Percentiles rank a stretch among this genome's conserved stretches.
These are phyloP conservation scores for Nicotiana tomentosiformis DNA, from an alignment of 257 asterid genomes.

Conservation along the genomic window DNA sequence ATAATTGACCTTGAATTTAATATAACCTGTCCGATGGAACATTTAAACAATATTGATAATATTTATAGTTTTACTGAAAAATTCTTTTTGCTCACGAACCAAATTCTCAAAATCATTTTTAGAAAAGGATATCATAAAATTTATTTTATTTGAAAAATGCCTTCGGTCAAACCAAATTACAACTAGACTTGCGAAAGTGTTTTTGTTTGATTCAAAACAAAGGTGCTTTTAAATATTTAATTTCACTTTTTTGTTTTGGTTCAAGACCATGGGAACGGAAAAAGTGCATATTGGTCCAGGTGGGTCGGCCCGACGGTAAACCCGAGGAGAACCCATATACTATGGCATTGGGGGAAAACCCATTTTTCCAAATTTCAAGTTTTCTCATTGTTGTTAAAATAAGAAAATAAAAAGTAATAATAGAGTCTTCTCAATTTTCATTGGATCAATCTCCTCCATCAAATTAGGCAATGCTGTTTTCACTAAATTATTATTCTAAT, in stretches of 20 bases:
- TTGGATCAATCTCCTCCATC: slow-evolving; percentile 6
- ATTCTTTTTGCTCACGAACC: too few relatives aligned
- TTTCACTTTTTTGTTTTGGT: not conserved
- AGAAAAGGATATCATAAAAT: too few relatives aligned
- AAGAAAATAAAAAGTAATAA: too few relatives aligned
- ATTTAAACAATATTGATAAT: too few relatives aligned
- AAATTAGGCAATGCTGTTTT: not conserved
- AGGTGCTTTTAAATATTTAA: not conserved
- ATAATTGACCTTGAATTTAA: too few relatives aligned
- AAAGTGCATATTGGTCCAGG: slow-evolving; percentile 26
- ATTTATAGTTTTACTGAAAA: too few relatives aligned
- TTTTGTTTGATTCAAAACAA: not conserved
- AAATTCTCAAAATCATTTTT: too few relatives aligned
- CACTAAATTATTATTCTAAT: not conserved
- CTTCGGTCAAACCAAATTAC: not conserved
- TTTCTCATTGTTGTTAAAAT: not conserved
- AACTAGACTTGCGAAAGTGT: not conserved
- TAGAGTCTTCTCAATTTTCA: not conserved
- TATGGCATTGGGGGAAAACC: not conserved
- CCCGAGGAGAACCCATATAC: slow-evolving; percentile 17
- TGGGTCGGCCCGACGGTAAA: slow-evolving; percentile 24
- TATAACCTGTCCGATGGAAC: too few relatives aligned
- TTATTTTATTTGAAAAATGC: too few relatives aligned
- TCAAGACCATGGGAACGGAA: slow-evolving; percentile 17
- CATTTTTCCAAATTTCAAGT: not conserved